Evolutionary conservation across 306 rosid genomes (phyloP).

Genomic region (Biancaea sappan): DNA sequence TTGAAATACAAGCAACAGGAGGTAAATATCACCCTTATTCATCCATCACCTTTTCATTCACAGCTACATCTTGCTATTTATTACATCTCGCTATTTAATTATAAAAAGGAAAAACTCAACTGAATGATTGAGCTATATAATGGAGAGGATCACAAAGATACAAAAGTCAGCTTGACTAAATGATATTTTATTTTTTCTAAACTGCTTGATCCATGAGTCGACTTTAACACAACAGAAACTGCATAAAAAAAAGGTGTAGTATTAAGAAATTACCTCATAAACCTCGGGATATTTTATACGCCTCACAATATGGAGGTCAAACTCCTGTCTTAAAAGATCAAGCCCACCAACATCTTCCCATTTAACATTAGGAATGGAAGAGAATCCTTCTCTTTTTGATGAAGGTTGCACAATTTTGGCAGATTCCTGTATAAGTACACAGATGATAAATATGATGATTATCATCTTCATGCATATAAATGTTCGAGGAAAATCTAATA

Average conservation of each 20-base stretch:
- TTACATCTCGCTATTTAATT: too few species aligned
- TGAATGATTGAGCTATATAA: too few species aligned
- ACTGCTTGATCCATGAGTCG: neutral
- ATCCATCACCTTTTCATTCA: too few species aligned
- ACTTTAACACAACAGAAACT: too few species aligned
- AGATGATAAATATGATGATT: slow-evolving; percentile 18
- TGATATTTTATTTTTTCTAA: neutral
- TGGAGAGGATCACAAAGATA: too few species aligned
- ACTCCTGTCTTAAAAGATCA: slow-evolving; percentile 63
- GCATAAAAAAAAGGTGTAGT: too few species aligned
- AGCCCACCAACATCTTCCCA: slow-evolving; percentile 98
- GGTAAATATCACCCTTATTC: too few species aligned
- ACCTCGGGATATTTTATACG: slow-evolving; percentile 68
- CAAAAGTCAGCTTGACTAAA: too few species aligned
- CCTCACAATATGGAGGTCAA: slow-evolving; percentile 59
- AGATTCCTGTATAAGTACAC: slow-evolving; percentile 63
- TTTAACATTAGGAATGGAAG: slow-evolving; percentile 74
- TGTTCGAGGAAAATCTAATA: neutral
- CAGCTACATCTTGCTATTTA: too few species aligned
- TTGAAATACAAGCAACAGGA: too few species aligned
- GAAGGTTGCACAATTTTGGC: slow-evolving; percentile 81
- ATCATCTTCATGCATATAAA: neutral
- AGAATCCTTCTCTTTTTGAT: slow-evolving; percentile 88
- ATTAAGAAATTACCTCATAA: slow-evolving; percentile 55
- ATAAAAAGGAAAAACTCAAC: too few species aligned